Evolutionary conservation across 352 stramenopile species (phyloP), one percentile per base, ranked within the genome.

Genomic region (Pythium angustatum): DNA sequence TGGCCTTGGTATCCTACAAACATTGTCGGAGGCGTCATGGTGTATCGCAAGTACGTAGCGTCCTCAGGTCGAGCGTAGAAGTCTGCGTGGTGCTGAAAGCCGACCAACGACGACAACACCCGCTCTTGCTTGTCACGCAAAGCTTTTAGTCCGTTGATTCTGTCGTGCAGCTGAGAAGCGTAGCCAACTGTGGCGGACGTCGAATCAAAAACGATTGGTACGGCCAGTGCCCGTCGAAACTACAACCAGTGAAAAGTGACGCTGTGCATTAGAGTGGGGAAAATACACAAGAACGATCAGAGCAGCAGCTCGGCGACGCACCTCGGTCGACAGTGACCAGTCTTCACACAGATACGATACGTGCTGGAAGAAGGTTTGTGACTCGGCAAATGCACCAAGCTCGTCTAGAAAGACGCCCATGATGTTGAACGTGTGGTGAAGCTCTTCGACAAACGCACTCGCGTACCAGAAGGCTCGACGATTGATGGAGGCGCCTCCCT

Each of bases 401-500:
- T 90, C 81, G 40, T 90, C 81, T 28, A 87, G 30, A 54, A 88
- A 86, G n/a, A 88, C 81, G 22, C 78, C 77, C 75, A 90, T 84
- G 31, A 81, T 62, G 22, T 76, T 79, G 5, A 82, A 44, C 8
- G 77, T 64, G 17, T 87, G 52, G 45, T 77, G 86, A 2, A 87
- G 50, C 49, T 87, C 77, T 40, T 78, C 60, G 14, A 75, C 68
- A 43, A 85, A 84, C 9, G 44, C 22, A 40, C 70, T 85, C n/a
- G 57, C 70, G 47, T 79, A 88, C 24, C 48, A 59, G 30, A 57
- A 61, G 15, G 31, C 21, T 12, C 27, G 41, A 11, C 63, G 62
- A 15, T 38, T 43, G 17, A 61, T 43, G 9, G 36, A n/a, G 0
- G n/a, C 31, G 21, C n/a, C 27, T n/a, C 21, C n/a, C n/a, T 21